Conservation (phyloP, 2,329 filamentous ascomycete species). For the Clonostachys byssicola region DNA sequence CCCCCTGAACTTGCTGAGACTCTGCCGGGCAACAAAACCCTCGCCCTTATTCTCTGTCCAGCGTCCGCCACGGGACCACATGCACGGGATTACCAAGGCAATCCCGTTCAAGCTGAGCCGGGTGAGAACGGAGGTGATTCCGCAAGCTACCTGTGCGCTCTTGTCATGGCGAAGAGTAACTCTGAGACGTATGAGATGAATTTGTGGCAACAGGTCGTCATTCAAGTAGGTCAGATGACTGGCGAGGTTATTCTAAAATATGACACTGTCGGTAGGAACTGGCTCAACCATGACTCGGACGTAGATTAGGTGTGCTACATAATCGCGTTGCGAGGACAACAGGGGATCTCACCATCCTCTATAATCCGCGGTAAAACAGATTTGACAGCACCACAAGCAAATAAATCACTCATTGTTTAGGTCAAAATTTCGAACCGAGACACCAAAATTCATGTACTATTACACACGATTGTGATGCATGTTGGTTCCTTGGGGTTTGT, state of each 20-base stretch:
- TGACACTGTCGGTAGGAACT: constrained; percentile 12
- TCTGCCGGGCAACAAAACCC: constrained; percentile 9
- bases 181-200: constrained; percentile 30
- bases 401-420: too few relatives aligned
- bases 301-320: too few relatives aligned
- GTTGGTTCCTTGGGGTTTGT: too few relatives aligned
- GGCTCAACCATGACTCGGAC: too few relatives aligned
- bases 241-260: constrained; percentile 36
- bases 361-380: too few relatives aligned
- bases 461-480: too few relatives aligned
- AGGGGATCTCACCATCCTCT: too few relatives aligned
- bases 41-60: constrained; percentile 13
- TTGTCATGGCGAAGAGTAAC: constrained; percentile 24
- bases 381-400: too few relatives aligned
- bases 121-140: not conserved
- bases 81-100: not conserved
- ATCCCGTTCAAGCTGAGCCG: not conserved
- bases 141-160: constrained; percentile 25
- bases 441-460: too few relatives aligned
- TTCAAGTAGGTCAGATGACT: constrained; percentile 27
- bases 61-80: not conserved
- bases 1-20: constrained; percentile 5
- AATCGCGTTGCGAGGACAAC: too few relatives aligned
- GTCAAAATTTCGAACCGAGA: too few relatives aligned
- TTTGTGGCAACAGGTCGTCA: constrained; percentile 29